Evolutionary conservation across 2,329 filamentous ascomycete genomes (phyloP).

Genomic region (Aspergillus vadensis): DNA sequence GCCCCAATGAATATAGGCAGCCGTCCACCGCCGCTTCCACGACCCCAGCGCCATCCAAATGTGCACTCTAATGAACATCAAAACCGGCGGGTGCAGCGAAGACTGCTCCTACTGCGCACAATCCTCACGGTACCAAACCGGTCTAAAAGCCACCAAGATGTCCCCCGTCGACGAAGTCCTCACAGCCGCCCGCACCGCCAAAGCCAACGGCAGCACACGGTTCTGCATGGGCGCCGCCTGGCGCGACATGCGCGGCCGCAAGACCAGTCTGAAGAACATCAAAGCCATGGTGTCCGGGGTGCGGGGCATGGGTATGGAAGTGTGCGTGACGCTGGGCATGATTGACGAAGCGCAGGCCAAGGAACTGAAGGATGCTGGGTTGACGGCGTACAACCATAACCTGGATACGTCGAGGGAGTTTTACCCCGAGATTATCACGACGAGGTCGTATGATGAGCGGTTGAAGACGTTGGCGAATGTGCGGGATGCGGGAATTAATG

Average conservation of each 20-base stretch:
- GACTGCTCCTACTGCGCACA: conserved; percentile 94
- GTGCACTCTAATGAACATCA: conserved; percentile 96
- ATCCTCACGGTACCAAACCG: conserved; percentile 76
- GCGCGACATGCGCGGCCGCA: conserved; percentile 90
- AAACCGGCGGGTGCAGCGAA: conserved; percentile 87
- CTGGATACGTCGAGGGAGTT: conserved; percentile 87
- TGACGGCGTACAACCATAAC: conserved; percentile 95
- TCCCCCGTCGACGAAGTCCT: conserved; percentile 79
- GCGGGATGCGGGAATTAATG: conserved; percentile 81
- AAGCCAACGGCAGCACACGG: conserved; percentile 80
- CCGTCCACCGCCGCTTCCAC: conserved; percentile 82
- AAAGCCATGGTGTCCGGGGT: conserved; percentile 84
- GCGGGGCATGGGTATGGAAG: conserved; percentile 80
- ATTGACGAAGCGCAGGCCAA: conserved; percentile 78
- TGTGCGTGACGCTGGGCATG: conserved; percentile 93
- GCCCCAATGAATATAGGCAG: conserved; percentile 54
- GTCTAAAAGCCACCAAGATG: conserved; percentile 77
- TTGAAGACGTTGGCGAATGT: conserved; percentile 78
- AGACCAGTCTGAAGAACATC: conserved; percentile 79
- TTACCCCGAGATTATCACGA: conserved; percentile 84
- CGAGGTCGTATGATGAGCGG: conserved; percentile 82
- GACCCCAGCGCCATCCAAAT: conserved; percentile 81
- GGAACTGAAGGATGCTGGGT: conserved; percentile 77
- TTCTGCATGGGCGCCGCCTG: conserved; percentile 97
- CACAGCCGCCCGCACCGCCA: conserved; percentile 73